Evolutionary conservation across 2,329 filamentous ascomycete genomes (phyloP).

Genomic region (Colletotrichum viniferum): DNA sequence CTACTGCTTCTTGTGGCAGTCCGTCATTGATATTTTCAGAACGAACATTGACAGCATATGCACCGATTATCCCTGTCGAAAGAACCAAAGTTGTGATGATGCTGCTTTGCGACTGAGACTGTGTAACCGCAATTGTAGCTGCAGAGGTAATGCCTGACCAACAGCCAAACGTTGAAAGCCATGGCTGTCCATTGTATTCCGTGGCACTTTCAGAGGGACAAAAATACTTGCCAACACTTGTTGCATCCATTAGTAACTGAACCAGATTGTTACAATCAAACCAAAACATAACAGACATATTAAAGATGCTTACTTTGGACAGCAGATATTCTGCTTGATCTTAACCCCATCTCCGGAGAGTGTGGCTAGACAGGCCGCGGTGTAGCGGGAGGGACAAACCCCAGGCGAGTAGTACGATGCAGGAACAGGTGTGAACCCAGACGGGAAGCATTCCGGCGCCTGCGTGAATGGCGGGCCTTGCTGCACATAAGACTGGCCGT

Average conservation of each 20-base stretch:
- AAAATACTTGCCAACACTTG: not conserved
- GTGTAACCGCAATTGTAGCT: not conserved
- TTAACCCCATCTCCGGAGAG: not conserved
- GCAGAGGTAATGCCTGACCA: not conserved
- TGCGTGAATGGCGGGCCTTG: not conserved
- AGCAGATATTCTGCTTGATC: not conserved
- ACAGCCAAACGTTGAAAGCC: not conserved
- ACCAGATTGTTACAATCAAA: not conserved
- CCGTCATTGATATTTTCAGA: not conserved
- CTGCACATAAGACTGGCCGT: not conserved
- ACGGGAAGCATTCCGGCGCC: not conserved
- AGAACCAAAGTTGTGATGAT: not conserved
- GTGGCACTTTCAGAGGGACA: not conserved
- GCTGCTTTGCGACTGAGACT: not conserved
- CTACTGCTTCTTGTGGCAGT: not conserved
- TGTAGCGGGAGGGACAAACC: not conserved
- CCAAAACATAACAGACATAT: not conserved
- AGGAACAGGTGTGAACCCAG: not conserved
- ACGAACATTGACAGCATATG: not conserved
- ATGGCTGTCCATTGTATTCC: not conserved
- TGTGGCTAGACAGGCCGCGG: not conserved
- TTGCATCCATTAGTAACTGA: not conserved
- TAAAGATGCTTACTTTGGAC: not conserved
- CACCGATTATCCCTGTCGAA: not conserved
- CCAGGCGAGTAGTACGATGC: not conserved